Evolutionary conservation across 148 eudicot genomes (phyloP).

Genomic region (Agrostemma githago): DNA sequence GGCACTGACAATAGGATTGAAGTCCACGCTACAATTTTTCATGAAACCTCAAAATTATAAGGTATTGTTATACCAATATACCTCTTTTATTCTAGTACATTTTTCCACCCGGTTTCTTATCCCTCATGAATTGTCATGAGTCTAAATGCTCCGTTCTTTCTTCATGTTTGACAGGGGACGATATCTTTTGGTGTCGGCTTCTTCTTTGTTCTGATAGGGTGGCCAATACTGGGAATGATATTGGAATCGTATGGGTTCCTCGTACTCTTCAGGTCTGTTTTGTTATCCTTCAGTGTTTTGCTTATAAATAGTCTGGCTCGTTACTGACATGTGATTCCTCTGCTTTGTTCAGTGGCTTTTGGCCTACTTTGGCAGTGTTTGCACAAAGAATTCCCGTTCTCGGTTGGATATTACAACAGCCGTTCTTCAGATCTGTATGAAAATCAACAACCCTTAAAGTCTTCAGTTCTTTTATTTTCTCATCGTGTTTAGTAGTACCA

Average conservation of each 20-base stretch:
- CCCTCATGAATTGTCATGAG: neutral
- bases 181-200: conserved; percentile 86
- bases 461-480: neutral
- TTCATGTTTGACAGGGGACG: conserved; percentile 58
- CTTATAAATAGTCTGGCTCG: conserved; percentile 4
- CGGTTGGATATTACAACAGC: conserved; percentile 91
- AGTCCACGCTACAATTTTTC: conserved; percentile 83
- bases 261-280: conserved; percentile 79
- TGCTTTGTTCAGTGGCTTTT: conserved; percentile 69
- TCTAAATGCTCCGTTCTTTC: conserved; percentile 4
- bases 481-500: neutral
- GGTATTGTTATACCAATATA: conserved; percentile 18
- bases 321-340: conserved; percentile 14
- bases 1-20: conserved; percentile 78
- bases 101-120: neutral
- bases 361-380: conserved; percentile 87
- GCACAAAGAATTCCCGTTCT: conserved; percentile 83
- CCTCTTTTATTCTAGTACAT: neutral
- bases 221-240: conserved; percentile 93
- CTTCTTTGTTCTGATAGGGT: conserved; percentile 77
- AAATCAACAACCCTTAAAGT: neutral
- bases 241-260: conserved; percentile 88
- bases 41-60: conserved; percentile 78
- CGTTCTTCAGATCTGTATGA: conserved; percentile 85
- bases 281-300: conserved; percentile 6